A percentile compares a stretch with the other conserved stretches of the same genome.
phyloP scores from a whole-genome alignment of 169 alveolate genomes.

The Perkinsus olseni region DNA sequence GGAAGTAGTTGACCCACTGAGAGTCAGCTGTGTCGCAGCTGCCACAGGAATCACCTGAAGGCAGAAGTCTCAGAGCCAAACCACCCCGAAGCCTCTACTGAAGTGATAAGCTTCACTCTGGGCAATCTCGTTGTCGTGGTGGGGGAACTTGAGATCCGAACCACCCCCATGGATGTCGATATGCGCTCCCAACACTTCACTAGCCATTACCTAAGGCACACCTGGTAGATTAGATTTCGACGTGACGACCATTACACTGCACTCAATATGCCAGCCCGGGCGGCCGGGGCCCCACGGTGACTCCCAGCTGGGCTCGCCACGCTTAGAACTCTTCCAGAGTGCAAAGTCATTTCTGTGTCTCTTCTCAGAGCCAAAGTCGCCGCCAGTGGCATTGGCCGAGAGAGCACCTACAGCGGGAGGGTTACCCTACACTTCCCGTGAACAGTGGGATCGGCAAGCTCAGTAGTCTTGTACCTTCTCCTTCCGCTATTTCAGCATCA shows the following conservation, averaged over 20 bases:
- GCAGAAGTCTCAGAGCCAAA: neutral
- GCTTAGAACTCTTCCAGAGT: conserved; percentile 93
- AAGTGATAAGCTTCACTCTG: conserved; percentile 95
- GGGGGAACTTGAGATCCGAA: conserved; percentile 95
- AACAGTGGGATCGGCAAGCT: neutral
- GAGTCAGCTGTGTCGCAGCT: conserved; percentile 5
- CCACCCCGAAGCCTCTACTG: conserved; percentile 17
- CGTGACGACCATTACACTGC: conserved; percentile 71
- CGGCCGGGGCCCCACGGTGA: conserved; percentile 98
- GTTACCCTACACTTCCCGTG: neutral
- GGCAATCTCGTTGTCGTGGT: conserved; percentile 98
- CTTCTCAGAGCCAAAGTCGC: conserved; percentile 61
- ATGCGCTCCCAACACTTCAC: conserved; percentile 75
- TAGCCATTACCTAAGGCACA: conserved; percentile 68
- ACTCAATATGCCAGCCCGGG: conserved; percentile 99
- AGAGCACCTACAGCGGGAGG: neutral
- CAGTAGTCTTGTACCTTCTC: neutral
- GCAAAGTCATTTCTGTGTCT: conserved; percentile 89
- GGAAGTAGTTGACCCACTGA: conserved; percentile 91
- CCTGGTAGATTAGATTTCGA: neutral
- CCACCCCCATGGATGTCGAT: conserved; percentile 99
- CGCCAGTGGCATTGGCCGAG: conserved; percentile 4
- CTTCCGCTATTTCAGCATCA: neutral
- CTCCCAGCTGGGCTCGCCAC: conserved; percentile 95
- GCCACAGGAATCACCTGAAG: neutral